Evolutionary conservation across 2,329 filamentous ascomycete species (phyloP).

Genomic region (Xylariaceae sp.): DNA sequence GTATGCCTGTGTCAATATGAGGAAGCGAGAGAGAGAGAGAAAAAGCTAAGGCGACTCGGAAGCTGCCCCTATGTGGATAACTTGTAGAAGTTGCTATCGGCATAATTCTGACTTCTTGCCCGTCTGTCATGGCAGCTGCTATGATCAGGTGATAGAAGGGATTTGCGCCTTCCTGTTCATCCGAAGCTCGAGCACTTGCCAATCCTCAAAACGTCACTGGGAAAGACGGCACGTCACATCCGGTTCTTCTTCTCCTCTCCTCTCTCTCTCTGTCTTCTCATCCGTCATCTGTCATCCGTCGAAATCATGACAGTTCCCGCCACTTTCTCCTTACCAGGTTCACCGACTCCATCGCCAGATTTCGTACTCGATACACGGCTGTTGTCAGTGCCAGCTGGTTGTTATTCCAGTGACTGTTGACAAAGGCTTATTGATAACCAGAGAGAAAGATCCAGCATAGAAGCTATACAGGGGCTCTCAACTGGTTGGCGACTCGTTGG

Average conservation of each 20-base stretch:
- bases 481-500: constrained; percentile 12
- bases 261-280: neutral
- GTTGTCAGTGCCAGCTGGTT: constrained; percentile 15
- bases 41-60: neutral
- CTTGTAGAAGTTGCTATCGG: neutral
- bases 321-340: neutral
- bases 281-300: constrained; percentile 2
- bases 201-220: neutral
- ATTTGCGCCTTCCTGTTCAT: constrained; percentile 5
- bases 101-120: neutral
- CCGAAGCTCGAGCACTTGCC: constrained; percentile 7
- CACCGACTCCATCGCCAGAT: constrained; percentile 9
- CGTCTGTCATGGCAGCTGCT: constrained; percentile 1
- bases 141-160: neutral
- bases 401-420: constrained; percentile 16
- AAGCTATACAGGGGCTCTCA: constrained; percentile 1
- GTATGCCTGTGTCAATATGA: no score
- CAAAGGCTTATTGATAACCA: constrained; percentile 4
- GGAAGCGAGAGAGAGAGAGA: neutral
- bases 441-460: constrained; percentile 11
- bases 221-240: neutral
- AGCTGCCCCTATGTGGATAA: neutral
- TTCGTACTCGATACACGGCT: constrained; percentile 15
- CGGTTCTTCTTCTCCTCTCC: no score
- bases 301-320: constrained; percentile 2